Base-by-base conservation (phyloP, 345 rosid genomes). In the Psidium guajava region DNA sequence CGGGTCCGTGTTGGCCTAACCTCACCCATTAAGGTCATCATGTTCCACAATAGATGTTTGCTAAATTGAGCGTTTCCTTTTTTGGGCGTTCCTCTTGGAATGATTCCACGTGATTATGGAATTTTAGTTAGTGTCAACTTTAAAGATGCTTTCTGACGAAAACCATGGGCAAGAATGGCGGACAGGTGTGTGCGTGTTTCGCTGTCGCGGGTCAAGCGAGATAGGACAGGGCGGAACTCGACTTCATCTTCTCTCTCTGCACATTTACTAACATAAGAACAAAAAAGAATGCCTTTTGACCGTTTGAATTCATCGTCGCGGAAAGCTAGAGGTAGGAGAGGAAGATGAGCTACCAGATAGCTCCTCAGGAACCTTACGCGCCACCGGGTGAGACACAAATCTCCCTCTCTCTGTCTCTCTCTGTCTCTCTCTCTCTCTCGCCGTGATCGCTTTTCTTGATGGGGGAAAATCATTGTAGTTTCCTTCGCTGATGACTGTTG, bases 271-370 rank as follows among this genome's bases (percentile, higher is more conserved):
- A 69, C 80, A 9, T 36, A 69, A 9, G 52, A 18, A 69, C 47
- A 69, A 69, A 69, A 69, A 36, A 36, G 77, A 18, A 36, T 25
- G 40, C 1, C 13, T 50, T 50, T 50, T 50, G 83, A 28, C 83
- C 3, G 40, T 81, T 14, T 28, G 32, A 28, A 81, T 82, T 7
- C 59, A 9, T 13, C n/a, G 59, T 27, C 12, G 59, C 32, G 21
- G 51, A 28, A 64, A 18, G 57, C 28, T 40, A 15, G 51, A 24
- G 7, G 53, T 16, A 49, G 40, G 49, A 44, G 69, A 47, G 50
- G 22, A 42, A 13, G 42, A 93, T 95, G 96, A 95, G 95, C 88
- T 94, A 95, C 94, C 91, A 92, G 53, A 91, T 82, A 88, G 85
- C 83, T 80, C 91, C 93, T 75, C 91, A 89, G 81, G 93, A 91